Base-by-base conservation (phyloP, 768 basidiomycete genomes). In the Russula emetica region DNA sequence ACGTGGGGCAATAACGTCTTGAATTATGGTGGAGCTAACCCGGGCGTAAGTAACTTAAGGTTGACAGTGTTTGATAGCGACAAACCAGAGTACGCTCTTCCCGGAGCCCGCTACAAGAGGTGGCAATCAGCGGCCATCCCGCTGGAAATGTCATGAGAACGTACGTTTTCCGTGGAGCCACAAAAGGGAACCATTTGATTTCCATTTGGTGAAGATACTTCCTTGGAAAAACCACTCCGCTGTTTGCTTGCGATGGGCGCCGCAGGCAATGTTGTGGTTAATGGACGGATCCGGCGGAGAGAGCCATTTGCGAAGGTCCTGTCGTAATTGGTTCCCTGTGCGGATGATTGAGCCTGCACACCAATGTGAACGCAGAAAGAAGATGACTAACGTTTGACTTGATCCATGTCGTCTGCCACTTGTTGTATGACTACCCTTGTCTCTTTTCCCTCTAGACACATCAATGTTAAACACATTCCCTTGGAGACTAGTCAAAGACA, bases 31-130 rank as follows among this genome's bases (percentile, higher is more conserved):
- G n/a, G n/a, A n/a, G n/a, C n/a, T n/a, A n/a, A n/a, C n/a, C n/a
- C n/a, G n/a, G n/a, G n/a, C n/a, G n/a, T n/a, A n/a, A n/a, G n/a
- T n/a, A n/a, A n/a, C n/a, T n/a, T n/a, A n/a, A n/a, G n/a, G n/a
- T n/a, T n/a, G n/a, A n/a, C n/a, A n/a, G n/a, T n/a, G n/a, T n/a
- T n/a, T 32, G 28, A 28, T 20, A 30, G 10, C 0, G 14, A 26
- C 54, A 10, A 16, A 40, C 54, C 54, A 55, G 36, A 55, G 54
- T 13, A 55, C 2, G 16, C 54, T 55, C 54, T 55, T 55, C 4
- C 54, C 54, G 0, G 54, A 55, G 0, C 54, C 54, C 5, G 54
- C 54, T 55, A 28, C 8, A 16, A 26, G 24, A 40, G 22, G 14
- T 28, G 28, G 28, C 28, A 18, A 14, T 51, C 16, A 18, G 50